Base-by-base conservation (phyloP, 2,329 filamentous ascomycete species). In the Colletotrichum chlorophyti region DNA sequence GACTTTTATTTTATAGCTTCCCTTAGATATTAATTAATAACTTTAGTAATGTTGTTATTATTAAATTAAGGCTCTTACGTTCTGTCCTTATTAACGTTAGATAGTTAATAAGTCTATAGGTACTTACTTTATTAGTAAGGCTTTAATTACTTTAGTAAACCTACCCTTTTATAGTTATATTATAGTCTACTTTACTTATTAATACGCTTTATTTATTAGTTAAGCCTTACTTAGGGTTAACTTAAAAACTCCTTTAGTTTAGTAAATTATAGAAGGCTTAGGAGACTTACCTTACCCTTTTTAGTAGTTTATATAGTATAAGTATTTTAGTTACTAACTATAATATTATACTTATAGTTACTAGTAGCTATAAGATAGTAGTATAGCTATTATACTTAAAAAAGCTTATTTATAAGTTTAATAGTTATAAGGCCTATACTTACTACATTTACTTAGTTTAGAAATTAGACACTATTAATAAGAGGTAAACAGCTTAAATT, bases 341-440 rank as follows among this genome's bases (percentile, higher is more conserved):
- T 60, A 53, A 70, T 38, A 62, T 63, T 53, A 62, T 74, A 15
- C 61, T 76, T 4, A 71, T 76, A 55, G 57, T 74, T 19, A 62
- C 68, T 7, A 75, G 64, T 31, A 65, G 68, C n/a, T 74, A 74
- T 32, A 65, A 70, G 3, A 74, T 76, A 29, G 61, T 65, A n/a
- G 65, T 67, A 31, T 60, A 71, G 34, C 58, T 75, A 43, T 69
- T 62, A 8, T 73, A 72, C 62, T 65, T 76, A 7, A 72, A 71
- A 43, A 61, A 73, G 53, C 63, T 76, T 12, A 69, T 77, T 37
- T 59, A 73, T 42, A 62, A 67, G 17, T 72, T 72, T 52, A 71
- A 72, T 38, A 68, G 67, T 23, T 65, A 60, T 40, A 66, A 64
- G 24, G 61, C 63, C 40, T 57, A 61, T 24, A 65, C 66, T 51